Evolutionary conservation across 1,139 yeast genomes (phyloP), one percentile per base, ranked within the genome.

Genomic region (Geotrichum siamense): DNA sequence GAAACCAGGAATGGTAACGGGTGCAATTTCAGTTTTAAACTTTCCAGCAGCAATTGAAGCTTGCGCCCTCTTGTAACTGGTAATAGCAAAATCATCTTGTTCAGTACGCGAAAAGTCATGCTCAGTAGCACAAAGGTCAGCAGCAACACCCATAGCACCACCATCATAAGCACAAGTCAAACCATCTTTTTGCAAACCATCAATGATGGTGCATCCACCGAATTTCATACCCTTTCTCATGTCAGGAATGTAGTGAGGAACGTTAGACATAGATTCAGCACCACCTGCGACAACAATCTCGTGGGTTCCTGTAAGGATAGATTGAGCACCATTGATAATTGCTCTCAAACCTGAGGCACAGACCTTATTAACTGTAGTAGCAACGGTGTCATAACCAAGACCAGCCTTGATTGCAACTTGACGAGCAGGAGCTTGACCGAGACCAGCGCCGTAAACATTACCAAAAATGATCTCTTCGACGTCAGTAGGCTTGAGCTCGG

Each of bases 321-420:
- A 70, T 69, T 89, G 97, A 39, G 96, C 91, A 52, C 87, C 97
- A 52, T 82, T 68, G 58, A 89, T 86, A 58, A 85, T 78, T 34
- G 96, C 79, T 71, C 91, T 91, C 79, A 89, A 74, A 55, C 96
- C 97, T 15, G 95, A 83, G 35, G 98, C 96, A 72, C 98, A 91
- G 47, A 91, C 97, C 70, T 91, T 91, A 76, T 91, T 91, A 55
- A 91, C 75, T 45, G 96, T 82, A 47, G 96, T 77, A 49, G 96
- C 94, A 41, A 86, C 82, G 44, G 85, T 78, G 50, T 76, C 69
- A 53, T 81, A 78, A 40, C 85, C 75, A 44, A 91, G 72, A 19
- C 97, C 97, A 21, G 97, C 84, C 62, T 80, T 82, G 55, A 89
- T 62, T 15, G 96, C 96, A 47, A 91, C 97, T 70, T 91, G 98